Evolutionary conservation across 345 rosid species (phyloP).

Genomic region (Pseudoturritis turrita): DNA sequence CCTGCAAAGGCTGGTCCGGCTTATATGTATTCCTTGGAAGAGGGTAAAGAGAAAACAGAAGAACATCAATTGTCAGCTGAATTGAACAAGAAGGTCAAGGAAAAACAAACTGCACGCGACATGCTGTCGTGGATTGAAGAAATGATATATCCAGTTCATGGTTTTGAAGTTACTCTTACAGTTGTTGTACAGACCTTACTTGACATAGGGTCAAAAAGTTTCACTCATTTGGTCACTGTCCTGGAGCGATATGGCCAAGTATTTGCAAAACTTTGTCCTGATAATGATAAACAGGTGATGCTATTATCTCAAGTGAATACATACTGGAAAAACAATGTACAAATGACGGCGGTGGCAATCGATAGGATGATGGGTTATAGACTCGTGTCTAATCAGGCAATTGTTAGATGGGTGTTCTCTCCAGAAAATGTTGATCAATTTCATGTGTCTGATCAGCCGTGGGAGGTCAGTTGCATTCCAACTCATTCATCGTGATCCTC

Average conservation of each 20-base stretch:
- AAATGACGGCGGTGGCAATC: conserved; percentile 83
- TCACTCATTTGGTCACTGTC: conserved; percentile 90
- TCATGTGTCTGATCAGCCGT: conserved; percentile 79
- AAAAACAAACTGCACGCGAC: conserved; percentile 76
- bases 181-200: conserved; percentile 86
- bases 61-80: conserved; percentile 67
- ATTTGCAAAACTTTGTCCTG: conserved; percentile 65
- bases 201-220: conserved; percentile 95
- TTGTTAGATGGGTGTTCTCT: conserved; percentile 93
- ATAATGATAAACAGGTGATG: conserved; percentile 72
- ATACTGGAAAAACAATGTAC: conserved; percentile 80
- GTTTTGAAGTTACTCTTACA: conserved; percentile 56
- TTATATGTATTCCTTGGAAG: conserved; percentile 60
- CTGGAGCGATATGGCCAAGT: conserved; percentile 96
- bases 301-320: conserved; percentile 77
- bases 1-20: conserved; percentile 78
- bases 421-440: conserved; percentile 69
- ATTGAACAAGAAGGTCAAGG: conserved; percentile 77
- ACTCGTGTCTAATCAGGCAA: conserved; percentile 88
- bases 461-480: conserved; percentile 67
- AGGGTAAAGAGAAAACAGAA: conserved; percentile 68
- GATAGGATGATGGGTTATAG: conserved; percentile 99
- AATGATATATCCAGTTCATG: conserved; percentile 62
- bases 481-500: background rate
- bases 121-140: conserved; percentile 82